Evolutionary conservation across 2,329 filamentous ascomycete genomes (phyloP).

Genomic region (Cladosporium sp.): DNA sequence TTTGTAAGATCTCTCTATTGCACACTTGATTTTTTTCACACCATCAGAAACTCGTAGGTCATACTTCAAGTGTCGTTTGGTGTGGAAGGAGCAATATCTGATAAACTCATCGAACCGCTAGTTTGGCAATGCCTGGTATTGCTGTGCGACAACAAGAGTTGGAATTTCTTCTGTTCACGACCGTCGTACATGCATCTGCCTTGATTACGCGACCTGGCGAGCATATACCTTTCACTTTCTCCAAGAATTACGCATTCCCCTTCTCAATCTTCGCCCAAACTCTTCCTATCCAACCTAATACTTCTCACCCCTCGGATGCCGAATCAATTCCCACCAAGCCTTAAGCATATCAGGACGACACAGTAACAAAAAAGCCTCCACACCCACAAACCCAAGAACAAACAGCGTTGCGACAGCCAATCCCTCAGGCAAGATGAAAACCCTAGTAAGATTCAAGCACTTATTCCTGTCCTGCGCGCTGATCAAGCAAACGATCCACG

Average conservation of each 20-base stretch:
- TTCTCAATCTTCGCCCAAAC: too few relatives aligned
- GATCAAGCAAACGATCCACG: constrained; percentile 25
- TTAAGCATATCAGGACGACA: constrained; percentile 19
- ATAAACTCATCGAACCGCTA: too few relatives aligned
- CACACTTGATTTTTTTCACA: neutral
- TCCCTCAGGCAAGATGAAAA: constrained; percentile 19
- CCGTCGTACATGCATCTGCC: too few relatives aligned
- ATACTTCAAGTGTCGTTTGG: too few relatives aligned
- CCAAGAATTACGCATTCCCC: too few relatives aligned
- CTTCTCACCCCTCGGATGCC: constrained; percentile 13
- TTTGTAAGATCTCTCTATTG: constrained; percentile 10
- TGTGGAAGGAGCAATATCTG: too few relatives aligned
- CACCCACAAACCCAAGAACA: constrained; percentile 21
- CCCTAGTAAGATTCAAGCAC: constrained; percentile 18
- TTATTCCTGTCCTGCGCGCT: constrained; percentile 18
- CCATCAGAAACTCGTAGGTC: too few relatives aligned
- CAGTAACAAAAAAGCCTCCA: constrained; percentile 23
- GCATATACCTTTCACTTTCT: too few relatives aligned
- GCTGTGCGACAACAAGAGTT: too few relatives aligned
- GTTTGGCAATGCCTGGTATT: too few relatives aligned
- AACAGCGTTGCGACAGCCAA: constrained; percentile 22
- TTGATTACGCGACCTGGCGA: too few relatives aligned
- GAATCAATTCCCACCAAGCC: constrained; percentile 19
- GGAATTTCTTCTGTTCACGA: too few relatives aligned
- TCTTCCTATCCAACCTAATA: neutral